Conservation (phyloP, 2,329 filamentous ascomycete species). For the Claviceps arundinis region DNA sequence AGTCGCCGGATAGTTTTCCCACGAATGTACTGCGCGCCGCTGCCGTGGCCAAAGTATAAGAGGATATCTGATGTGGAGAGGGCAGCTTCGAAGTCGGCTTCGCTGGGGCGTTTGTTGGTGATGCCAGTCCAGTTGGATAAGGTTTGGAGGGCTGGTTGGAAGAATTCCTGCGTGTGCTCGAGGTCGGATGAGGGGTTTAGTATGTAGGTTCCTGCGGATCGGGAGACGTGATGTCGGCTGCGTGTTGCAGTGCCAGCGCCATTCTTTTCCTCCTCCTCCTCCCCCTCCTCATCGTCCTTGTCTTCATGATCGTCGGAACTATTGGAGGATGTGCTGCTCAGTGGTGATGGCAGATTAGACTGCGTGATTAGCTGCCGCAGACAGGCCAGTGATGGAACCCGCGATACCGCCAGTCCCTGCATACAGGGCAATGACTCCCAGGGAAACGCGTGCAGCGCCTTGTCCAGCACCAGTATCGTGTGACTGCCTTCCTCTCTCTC, state of each 20-base stretch:
- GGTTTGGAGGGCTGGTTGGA: slow-evolving; percentile 48
- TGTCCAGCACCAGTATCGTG: slow-evolving; percentile 83
- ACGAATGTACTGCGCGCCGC: slow-evolving; percentile 86
- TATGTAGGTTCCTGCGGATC: slow-evolving; percentile 56
- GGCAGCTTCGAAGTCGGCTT: slow-evolving; percentile 60
- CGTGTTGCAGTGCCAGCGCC: slow-evolving; percentile 1
- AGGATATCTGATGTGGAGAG: slow-evolving; percentile 58
- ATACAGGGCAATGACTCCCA: slow-evolving; percentile 94
- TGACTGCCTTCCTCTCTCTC: slow-evolving; percentile 40
- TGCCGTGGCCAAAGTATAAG: slow-evolving; percentile 93
- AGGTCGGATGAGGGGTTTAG: slow-evolving; percentile 84
- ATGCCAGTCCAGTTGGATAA: slow-evolving; percentile 64
- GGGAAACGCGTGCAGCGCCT: slow-evolving; percentile 77
- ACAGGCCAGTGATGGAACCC: slow-evolving; percentile 75
- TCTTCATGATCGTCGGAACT: neutral
- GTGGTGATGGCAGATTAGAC: slow-evolving; percentile 8
- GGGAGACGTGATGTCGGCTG: slow-evolving; percentile 41
- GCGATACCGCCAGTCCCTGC: slow-evolving; percentile 63
- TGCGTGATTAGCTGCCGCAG: slow-evolving; percentile 64
- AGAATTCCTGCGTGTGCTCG: slow-evolving; percentile 61
- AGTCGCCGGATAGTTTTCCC: slow-evolving; percentile 70
- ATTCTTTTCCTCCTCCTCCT: neutral
- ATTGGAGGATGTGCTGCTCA: neutral
- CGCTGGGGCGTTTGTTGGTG: slow-evolving; percentile 54
- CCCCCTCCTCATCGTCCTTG: neutral